A percentile compares a stretch with the other conserved stretches of the same genome.
Conservation (phyloP, 768 basidiomycete genomes). For the Hericium alpestre region DNA sequence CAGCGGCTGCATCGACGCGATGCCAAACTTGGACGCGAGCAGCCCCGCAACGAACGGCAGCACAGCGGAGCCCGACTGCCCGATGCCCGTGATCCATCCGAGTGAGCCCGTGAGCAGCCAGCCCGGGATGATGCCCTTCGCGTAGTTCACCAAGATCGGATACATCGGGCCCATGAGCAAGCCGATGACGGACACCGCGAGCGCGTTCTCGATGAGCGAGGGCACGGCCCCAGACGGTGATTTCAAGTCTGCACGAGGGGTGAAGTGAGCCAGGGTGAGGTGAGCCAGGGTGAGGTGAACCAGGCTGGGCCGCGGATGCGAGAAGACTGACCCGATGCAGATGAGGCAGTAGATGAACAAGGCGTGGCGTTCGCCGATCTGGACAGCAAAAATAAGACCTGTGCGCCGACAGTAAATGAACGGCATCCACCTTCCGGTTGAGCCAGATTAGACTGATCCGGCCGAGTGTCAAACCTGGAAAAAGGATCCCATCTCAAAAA, state of each 20-base stretch:
- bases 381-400: not conserved
- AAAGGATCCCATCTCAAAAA: not conserved
- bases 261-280: not conserved
- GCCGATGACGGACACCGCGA: conserved; percentile 29
- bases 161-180: conserved; percentile 40
- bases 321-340: conserved; percentile 22
- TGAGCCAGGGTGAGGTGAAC: not conserved
- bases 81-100: conserved; percentile 31
- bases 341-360: conserved; percentile 24
- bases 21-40: conserved; percentile 51
- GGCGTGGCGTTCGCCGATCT: conserved; percentile 25
- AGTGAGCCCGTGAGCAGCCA: conserved; percentile 54
- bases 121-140: conserved; percentile 55
- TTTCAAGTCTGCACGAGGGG: conserved; percentile 26
- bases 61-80: conserved; percentile 62
- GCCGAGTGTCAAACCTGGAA: conserved; percentile 6
- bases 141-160: conserved; percentile 57
- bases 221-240: conserved; percentile 45
- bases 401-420: not conserved
- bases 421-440: not conserved
- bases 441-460: conserved; percentile 3
- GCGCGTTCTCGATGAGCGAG: conserved; percentile 37
- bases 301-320: not conserved
- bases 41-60: conserved; percentile 67
- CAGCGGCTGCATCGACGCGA: conserved; percentile 53